Base-by-base conservation (phyloP, 2,329 filamentous ascomycete genomes). In the Harringtonia lauricola region DNA sequence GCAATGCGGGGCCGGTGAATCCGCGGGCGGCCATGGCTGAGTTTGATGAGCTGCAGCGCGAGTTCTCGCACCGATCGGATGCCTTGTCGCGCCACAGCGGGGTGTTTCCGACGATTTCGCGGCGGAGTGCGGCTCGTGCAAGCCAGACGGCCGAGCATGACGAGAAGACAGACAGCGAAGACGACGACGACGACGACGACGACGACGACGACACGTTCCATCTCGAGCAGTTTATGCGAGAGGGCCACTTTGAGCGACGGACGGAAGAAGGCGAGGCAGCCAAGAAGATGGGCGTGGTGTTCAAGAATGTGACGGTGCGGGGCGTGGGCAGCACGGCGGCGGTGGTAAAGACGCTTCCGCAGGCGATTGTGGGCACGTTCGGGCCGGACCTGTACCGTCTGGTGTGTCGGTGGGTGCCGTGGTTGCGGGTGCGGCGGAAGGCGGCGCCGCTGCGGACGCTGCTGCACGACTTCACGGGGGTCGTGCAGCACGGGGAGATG, bases 261-360 rank as follows among this genome's bases (percentile, higher is more conserved):
- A 76, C 74, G 3, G 72, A 79, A 26, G 57, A 62, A 5, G 81
- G 78, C 7, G 67, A 70, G 30, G 82, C 84, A 0, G 73, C 80
- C 12, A 92, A 90, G 64, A 84, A 81, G 54, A 76, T 90, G 12
- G 85, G 86, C 3, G 81, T 90, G 1, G 65, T 87, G 1, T 90
- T 81, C 67, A 85, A 82, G 60, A 72, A 85, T 52, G 66, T 90
- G 74, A 85, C 50, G 24, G 24, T 26, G 7, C 6, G 10, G 24
- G 24, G 24, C 24, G 24, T 26, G 24, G 24, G 24, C 7, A 26
- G 24, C 24, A 26, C 24, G 24, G 24, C 24, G 24, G 10, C 24
- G 24, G 24, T 26, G 24, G 24, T 26, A 6, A 26, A 26, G 24
- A 26, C 24, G 24, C 24, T 26, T 6, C 24, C 24, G 24, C 7